Conservation (phyloP, 139 green algal species). For the Pedinophyceae sp. region DNA sequence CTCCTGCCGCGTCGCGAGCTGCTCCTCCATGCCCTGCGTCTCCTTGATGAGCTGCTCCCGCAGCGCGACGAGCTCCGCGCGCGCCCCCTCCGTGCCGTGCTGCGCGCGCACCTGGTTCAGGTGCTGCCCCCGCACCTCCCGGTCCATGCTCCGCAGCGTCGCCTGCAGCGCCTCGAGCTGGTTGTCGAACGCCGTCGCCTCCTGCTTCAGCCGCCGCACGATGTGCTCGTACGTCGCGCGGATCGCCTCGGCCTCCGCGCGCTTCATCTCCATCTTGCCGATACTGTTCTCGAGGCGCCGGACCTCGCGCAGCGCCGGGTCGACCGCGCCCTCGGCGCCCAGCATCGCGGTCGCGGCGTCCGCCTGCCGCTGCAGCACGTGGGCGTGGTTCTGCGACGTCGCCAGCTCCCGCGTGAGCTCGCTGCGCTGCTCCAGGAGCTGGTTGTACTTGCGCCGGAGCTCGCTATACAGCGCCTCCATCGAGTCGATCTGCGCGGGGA, state of each 20-base stretch:
- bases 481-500: background rate
- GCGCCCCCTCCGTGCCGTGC: background rate
- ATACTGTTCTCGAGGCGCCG: background rate
- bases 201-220: background rate
- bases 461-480: background rate
- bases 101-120: background rate
- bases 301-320: background rate
- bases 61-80: background rate
- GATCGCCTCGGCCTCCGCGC: background rate
- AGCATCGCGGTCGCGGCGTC: background rate
- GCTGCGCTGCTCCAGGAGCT: background rate
- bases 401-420: background rate
- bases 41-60: background rate
- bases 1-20: too few species aligned
- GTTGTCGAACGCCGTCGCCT: background rate
- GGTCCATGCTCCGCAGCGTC: background rate
- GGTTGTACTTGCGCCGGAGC: background rate
- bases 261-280: background rate
- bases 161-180: background rate
- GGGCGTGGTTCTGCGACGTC: background rate
- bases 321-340: background rate
- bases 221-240: background rate
- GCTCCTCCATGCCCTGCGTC: too few species aligned
- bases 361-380: background rate
- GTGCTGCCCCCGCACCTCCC: background rate